Conservation (phyloP, 768 basidiomycete species). For the Cystobasidium ongulense region DNA sequence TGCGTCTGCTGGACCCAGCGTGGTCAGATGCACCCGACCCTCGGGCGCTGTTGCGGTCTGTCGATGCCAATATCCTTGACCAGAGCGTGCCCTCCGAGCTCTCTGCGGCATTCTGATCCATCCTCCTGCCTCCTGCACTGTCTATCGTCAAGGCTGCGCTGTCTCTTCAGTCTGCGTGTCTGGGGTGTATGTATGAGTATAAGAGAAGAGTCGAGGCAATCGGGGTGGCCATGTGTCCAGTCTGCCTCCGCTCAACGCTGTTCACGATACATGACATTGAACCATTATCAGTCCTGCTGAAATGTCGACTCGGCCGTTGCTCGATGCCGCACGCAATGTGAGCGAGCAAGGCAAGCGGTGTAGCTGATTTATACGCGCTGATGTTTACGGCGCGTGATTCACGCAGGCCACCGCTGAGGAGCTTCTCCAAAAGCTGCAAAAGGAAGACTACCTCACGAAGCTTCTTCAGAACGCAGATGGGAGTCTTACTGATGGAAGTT, state of each 20-base stretch:
- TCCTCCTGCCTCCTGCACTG: neutral
- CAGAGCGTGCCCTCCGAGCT: constrained; percentile 1
- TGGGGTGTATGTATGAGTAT: too few species aligned
- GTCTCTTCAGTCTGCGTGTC: neutral
- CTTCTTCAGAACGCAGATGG: neutral
- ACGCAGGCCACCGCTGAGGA: neutral
- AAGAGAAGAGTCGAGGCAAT: too few species aligned
- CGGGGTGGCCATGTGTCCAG: too few species aligned
- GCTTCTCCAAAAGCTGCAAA: neutral
- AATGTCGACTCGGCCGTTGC: neutral
- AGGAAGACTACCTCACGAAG: neutral
- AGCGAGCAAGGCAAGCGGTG: neutral
- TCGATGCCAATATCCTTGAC: constrained; percentile 17
- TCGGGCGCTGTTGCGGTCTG: constrained; percentile 1
- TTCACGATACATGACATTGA: too few species aligned
- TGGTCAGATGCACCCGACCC: neutral
- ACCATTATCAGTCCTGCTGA: neutral
- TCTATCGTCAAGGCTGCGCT: neutral
- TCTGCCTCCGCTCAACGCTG: too few species aligned
- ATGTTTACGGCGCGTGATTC: neutral
- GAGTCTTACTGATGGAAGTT: neutral
- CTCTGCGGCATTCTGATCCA: neutral
- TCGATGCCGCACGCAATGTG: neutral
- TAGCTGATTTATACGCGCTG: neutral
- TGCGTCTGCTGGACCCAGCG: constrained; percentile 5